Evolutionary conservation across 257 asterid species (phyloP), one percentile per base, ranked within the genome.

Genomic region (Capsicum rhomboideum): DNA sequence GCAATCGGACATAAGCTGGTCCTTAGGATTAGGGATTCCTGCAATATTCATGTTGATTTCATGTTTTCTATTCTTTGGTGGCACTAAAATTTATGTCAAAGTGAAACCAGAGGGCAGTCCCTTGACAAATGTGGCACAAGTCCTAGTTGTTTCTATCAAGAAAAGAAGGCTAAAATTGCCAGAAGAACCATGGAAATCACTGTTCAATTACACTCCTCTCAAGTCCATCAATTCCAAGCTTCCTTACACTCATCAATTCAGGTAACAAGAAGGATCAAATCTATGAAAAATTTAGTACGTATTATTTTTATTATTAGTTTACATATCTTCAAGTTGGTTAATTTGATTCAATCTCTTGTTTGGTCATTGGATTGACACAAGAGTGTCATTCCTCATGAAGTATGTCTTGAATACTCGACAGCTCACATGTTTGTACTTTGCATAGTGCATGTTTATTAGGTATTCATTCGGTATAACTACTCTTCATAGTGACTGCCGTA

Each of bases 81-180:
- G 92, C 1, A 81, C 88, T 0, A 89, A 79, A 17, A 55, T 94
- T 80, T 93, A 93, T 53, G 98, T 93, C n/a, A 92, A 90, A 44
- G 93, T 92, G 82, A 75, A 46, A 92, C 98, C 98, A 28, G 94
- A 93, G 79, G 97, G 97, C 1, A 94, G 98, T 61, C 97, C 97
- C 7, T 31, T 94, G 80, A 89, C 89, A 0, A 88, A 93, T n/a
- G 46, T 92, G 31, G 86, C 55, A 8, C 98, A 90, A 83, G 97
- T 94, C 11, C 8, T 83, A 53, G 92, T 85, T 4, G 95, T 82
- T 55, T 91, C 97, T 3, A 40, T 81, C 29, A 93, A 84, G 91
- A 94, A 93, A 88, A 86, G 97, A 93, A 69, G 37, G 83, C 21
- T 94, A 72, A 63, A 82, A 74, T 23, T 79, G 85, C 97, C 97